Evolutionary conservation across 2,329 filamentous ascomycete genomes (phyloP).

Genomic region (Diaporthe australafricana): DNA sequence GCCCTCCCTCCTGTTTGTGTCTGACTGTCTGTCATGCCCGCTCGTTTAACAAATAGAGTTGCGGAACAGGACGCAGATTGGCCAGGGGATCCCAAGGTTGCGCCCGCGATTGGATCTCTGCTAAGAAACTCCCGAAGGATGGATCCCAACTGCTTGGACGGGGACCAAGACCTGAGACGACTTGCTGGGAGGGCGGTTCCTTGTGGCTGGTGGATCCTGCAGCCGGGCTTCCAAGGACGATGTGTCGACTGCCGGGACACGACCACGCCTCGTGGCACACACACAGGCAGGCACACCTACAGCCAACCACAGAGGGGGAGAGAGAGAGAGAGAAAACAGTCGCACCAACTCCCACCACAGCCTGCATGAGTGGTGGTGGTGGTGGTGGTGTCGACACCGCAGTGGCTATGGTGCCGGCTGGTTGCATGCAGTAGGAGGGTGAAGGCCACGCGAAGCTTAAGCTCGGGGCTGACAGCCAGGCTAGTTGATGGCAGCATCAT

Average conservation of each 20-base stretch:
- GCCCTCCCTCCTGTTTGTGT: conserved; percentile 4
- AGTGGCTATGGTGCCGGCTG: not conserved
- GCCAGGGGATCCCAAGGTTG: conserved; percentile 10
- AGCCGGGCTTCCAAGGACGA: not conserved
- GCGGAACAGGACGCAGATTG: not conserved
- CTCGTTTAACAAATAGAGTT: conserved; percentile 20
- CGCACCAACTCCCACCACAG: not conserved
- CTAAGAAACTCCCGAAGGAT: not conserved
- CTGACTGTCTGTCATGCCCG: conserved; percentile 2
- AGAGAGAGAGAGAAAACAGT: no score
- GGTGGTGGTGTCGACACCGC: not conserved
- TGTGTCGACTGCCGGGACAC: not conserved
- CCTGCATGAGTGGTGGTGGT: not conserved
- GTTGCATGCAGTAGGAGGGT: not conserved
- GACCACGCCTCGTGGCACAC: not conserved
- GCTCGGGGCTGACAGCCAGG: not conserved
- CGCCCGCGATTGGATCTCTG: conserved; percentile 22
- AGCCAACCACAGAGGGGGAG: not conserved
- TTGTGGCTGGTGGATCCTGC: conserved; percentile 4
- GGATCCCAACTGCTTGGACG: conserved; percentile 21
- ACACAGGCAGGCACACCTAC: not conserved
- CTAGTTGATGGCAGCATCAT: conserved; percentile 15
- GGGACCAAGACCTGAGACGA: conserved; percentile 25
- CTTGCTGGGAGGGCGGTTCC: conserved; percentile 1
- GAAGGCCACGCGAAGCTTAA: not conserved